phyloP scores from a whole-genome alignment of 176 grass and related monocot genomes.

The Urochloa ruziziensis region DNA sequence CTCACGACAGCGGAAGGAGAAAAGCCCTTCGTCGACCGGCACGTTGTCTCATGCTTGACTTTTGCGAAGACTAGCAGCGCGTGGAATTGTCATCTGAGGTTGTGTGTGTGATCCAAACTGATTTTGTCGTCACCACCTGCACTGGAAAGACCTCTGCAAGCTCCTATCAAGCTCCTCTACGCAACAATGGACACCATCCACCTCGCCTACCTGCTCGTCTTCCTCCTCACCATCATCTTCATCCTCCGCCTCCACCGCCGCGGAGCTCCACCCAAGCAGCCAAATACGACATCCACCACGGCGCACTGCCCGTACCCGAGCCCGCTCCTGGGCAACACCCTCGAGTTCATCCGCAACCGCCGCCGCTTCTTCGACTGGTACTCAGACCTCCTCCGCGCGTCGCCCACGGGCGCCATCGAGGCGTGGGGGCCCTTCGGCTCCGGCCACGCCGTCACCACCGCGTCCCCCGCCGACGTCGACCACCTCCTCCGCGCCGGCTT shows the following conservation, averaged over 20 bases:
- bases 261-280: not conserved
- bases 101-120: too few species aligned
- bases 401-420: constrained; percentile 56
- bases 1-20: too few species aligned
- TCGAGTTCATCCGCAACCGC: constrained; percentile 61
- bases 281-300: not conserved
- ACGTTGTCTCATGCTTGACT: too few species aligned
- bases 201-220: constrained; percentile 19
- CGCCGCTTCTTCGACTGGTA: constrained; percentile 79
- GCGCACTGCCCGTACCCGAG: constrained; percentile 43
- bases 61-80: too few species aligned
- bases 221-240: constrained; percentile 18
- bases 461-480: constrained; percentile 43
- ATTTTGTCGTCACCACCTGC: too few species aligned
- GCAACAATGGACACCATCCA: constrained; percentile 12
- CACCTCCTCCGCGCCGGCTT: constrained; percentile 61
- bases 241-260: constrained; percentile 12
- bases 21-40: too few species aligned
- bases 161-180: not conserved
- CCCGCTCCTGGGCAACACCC: constrained; percentile 58
- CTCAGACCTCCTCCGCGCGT: constrained; percentile 35
- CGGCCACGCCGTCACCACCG: constrained; percentile 49
- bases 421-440: constrained; percentile 31
- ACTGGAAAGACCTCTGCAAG: too few species aligned
- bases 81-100: too few species aligned